These are phyloP conservation scores for Thalia dealbata DNA, from an alignment of 176 grass and related monocot genomes.

Conservation along the genomic window DNA sequence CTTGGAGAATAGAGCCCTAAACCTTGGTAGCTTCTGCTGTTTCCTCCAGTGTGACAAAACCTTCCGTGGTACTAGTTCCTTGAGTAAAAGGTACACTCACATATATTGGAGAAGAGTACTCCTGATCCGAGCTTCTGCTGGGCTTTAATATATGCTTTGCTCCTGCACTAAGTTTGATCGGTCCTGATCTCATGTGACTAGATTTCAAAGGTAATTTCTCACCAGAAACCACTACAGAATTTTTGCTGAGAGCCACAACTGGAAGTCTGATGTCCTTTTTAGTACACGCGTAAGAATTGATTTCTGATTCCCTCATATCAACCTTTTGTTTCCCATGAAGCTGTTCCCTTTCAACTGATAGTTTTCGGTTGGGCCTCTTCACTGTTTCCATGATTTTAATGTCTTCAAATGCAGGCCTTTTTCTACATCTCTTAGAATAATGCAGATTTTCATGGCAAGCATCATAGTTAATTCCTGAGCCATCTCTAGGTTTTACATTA, in stretches of 20 bases:
- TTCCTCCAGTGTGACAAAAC: slow-evolving; percentile 27
- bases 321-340: slow-evolving; percentile 29
- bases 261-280: slow-evolving; percentile 12
- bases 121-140: slow-evolving; percentile 27
- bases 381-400: slow-evolving; percentile 27
- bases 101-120: slow-evolving; percentile 28
- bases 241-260: slow-evolving; percentile 16
- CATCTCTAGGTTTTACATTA: slow-evolving; percentile 21
- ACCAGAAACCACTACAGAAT: not conserved
- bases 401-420: slow-evolving; percentile 29
- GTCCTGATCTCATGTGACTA: slow-evolving; percentile 20
- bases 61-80: slow-evolving; percentile 20
- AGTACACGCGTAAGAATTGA: slow-evolving; percentile 34
- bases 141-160: slow-evolving; percentile 37
- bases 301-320: slow-evolving; percentile 33
- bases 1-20: not conserved
- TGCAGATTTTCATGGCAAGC: slow-evolving; percentile 7
- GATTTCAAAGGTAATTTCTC: not conserved
- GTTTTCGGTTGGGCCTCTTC: slow-evolving; percentile 35
- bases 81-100: slow-evolving; percentile 25
- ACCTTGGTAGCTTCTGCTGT: slow-evolving; percentile 14
- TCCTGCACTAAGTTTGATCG: slow-evolving; percentile 33
- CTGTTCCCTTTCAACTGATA: slow-evolving; percentile 21
- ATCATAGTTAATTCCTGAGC: slow-evolving; percentile 18
- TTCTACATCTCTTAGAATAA: slow-evolving; percentile 17